phyloP scores from a whole-genome alignment of 2,329 filamentous ascomycete genomes.

The Chaetomium sp. region DNA sequence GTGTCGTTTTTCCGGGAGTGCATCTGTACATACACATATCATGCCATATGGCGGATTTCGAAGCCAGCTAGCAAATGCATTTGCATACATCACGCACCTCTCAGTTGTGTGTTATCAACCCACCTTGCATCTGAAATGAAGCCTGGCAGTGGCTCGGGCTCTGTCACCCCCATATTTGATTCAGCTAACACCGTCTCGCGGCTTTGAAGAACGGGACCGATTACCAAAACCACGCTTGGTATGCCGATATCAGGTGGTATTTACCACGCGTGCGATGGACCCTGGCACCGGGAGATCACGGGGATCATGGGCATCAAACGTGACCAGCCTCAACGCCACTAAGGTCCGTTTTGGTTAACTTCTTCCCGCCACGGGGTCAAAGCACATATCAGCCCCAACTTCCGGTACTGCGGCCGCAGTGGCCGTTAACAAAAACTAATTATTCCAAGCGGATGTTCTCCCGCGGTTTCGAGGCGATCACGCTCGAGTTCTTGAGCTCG shows the following conservation, averaged over 20 bases:
- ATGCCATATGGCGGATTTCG: not conserved
- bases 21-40: conserved; percentile 6
- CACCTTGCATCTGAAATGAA: not conserved
- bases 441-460: not conserved
- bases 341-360: not conserved
- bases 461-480: not conserved
- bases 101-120: not conserved
- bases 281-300: not conserved
- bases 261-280: not conserved
- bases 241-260: conserved; percentile 11
- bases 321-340: not conserved
- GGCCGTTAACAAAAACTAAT: not conserved
- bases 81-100: conserved; percentile 1
- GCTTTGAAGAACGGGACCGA: not conserved
- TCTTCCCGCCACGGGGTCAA: not conserved
- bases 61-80: conserved; percentile 8
- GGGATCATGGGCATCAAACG: not conserved
- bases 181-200: not conserved
- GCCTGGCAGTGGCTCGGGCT: not conserved
- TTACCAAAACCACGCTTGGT: not conserved
- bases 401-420: not conserved
- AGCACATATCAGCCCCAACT: no score
- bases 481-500: not conserved
- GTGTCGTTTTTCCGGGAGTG: not conserved
- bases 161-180: not conserved